Evolutionary conservation across 2,329 filamentous ascomycete species (phyloP).

Genomic region (Diaporthe caulivora): DNA sequence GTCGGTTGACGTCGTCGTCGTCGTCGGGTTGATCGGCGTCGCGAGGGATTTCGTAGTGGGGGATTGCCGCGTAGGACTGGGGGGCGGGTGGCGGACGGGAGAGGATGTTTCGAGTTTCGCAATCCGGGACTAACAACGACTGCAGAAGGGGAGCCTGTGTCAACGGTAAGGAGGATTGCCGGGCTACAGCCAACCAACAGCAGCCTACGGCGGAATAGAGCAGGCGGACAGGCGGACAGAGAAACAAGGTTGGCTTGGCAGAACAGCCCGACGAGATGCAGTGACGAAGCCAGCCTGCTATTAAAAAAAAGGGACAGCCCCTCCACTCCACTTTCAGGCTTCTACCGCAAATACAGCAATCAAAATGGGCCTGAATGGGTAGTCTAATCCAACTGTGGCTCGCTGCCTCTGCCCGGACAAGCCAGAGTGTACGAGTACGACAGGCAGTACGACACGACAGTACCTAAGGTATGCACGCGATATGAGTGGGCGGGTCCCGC

Average conservation of each 20-base stretch:
- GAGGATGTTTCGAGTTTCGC: constrained; percentile 34
- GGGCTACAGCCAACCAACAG: neutral
- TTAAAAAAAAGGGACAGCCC: constrained; percentile 9
- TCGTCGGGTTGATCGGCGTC: constrained; percentile 21
- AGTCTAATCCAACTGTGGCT: neutral
- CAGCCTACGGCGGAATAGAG: too few species aligned
- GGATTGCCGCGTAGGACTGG: constrained; percentile 15
- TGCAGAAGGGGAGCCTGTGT: neutral
- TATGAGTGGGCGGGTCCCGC: constrained; percentile 28
- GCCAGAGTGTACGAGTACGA: too few species aligned
- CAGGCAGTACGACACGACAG: neutral
- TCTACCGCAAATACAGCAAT: constrained; percentile 17
- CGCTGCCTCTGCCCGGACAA: neutral
- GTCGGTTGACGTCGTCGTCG: constrained; percentile 9
- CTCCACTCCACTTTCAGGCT: neutral
- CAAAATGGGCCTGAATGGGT: neutral
- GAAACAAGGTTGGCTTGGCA: constrained; percentile 38
- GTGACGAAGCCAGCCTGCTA: constrained; percentile 36
- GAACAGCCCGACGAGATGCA: constrained; percentile 15
- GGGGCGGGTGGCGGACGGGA: constrained; percentile 9
- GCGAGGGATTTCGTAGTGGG: constrained; percentile 23
- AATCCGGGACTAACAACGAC: constrained; percentile 17
- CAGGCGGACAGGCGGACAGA: too few species aligned
- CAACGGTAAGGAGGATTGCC: constrained; percentile 18
- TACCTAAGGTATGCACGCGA: constrained; percentile 5